These are phyloP conservation scores for Apocynum venetum DNA, from an alignment of 257 asterid genomes.

Conservation along the genomic window DNA sequence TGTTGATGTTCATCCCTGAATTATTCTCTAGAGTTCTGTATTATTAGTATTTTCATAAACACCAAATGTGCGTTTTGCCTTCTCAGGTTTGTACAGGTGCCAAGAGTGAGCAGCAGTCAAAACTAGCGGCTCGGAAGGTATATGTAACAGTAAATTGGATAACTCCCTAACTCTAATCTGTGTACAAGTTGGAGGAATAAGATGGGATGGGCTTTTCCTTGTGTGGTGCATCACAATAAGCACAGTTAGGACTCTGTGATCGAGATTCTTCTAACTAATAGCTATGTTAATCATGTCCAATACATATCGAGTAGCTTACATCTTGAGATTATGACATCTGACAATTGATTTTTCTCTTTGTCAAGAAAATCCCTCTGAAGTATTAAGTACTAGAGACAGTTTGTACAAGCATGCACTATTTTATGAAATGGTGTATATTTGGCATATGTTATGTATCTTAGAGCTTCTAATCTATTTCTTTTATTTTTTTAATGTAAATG, in stretches of 20 bases:
- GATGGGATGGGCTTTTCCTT: neutral
- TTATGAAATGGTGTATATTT: neutral
- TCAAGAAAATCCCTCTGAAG: neutral
- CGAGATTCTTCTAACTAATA: neutral
- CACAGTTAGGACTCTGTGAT: neutral
- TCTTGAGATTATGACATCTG: neutral
- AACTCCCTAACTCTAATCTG: neutral
- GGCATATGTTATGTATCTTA: neutral
- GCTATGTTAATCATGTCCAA: neutral
- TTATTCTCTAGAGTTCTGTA: neutral
- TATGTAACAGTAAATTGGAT: neutral
- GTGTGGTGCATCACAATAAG: neutral
- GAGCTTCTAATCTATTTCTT: neutral
- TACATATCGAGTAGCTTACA: neutral
- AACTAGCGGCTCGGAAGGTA: slow-evolving; percentile 27
- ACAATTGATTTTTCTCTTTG: neutral
- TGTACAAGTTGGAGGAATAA: neutral
- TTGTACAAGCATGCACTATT: neutral
- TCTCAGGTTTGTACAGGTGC: slow-evolving; percentile 20
- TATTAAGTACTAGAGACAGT: neutral
- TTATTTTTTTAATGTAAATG: neutral
- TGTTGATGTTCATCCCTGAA: neutral
- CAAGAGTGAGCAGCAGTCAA: slow-evolving; percentile 28
- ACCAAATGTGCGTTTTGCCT: neutral
- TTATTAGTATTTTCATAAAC: neutral